A percentile compares a stretch with the other conserved stretches of the same genome.
These are phyloP conservation scores for Tubosaeta brunneosetosa DNA, from an alignment of 768 basidiomycete species.

Conservation along the genomic window DNA sequence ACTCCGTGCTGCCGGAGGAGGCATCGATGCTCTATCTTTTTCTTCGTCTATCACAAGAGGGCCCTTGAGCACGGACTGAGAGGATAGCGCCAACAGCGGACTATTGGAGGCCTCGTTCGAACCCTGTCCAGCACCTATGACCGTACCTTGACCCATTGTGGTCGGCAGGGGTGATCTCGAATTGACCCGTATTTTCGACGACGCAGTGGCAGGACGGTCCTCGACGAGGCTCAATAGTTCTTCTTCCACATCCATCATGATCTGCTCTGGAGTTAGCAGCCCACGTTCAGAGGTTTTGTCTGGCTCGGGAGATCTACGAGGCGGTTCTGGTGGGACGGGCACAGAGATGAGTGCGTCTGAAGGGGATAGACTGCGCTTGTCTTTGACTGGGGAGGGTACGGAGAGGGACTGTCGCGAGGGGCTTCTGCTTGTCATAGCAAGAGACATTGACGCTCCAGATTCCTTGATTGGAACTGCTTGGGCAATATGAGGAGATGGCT, in stretches of 20 bases:
- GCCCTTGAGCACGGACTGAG: constrained; percentile 8
- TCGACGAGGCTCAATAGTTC: constrained; percentile 70
- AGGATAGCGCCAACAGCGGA: neutral
- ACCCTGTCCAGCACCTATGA: neutral
- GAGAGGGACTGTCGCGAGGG: constrained; percentile 14
- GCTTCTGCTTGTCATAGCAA: constrained; percentile 5
- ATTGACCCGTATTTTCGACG: constrained; percentile 1
- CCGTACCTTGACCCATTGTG: neutral
- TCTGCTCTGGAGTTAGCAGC: constrained; percentile 15
- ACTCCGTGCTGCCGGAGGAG: constrained; percentile 38
- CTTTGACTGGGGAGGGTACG: neutral
- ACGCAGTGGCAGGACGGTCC: constrained; percentile 31
- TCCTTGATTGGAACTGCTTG: constrained; percentile 1
- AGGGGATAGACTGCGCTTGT: neutral
- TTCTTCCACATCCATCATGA: constrained; percentile 47
- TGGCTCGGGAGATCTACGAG: constrained; percentile 8
- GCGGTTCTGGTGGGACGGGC: constrained; percentile 2
- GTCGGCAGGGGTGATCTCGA: neutral
- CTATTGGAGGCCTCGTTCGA: constrained; percentile 3
- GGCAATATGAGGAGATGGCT: constrained; percentile 3
- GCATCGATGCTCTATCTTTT: constrained; percentile 54
- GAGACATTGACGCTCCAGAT: neutral
- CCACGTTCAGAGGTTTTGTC: constrained; percentile 2
- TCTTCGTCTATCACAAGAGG: constrained; percentile 14
- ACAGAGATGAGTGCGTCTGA: neutral